phyloP scores from a whole-genome alignment of 352 stramenopile genomes.

The Pseudoperonospora humuli region DNA sequence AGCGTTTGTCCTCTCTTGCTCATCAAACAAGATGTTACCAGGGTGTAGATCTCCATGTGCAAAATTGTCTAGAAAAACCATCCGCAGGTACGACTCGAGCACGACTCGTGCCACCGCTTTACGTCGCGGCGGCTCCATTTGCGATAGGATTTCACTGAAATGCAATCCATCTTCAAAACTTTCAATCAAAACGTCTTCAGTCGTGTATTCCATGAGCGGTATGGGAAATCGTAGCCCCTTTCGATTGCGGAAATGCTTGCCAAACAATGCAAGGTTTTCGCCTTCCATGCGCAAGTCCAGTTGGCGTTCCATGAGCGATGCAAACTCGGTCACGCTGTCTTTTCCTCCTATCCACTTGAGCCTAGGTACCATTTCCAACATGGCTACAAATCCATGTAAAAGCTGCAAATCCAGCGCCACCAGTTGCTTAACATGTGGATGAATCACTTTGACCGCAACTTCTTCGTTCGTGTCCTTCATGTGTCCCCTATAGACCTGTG shows the following conservation, averaged over 20 bases:
- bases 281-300: constrained; percentile 89
- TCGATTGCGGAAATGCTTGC: constrained; percentile 58
- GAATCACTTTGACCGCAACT: constrained; percentile 91
- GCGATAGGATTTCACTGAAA: constrained; percentile 54
- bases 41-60: constrained; percentile 90
- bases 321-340: constrained; percentile 83
- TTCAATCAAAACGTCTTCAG: constrained; percentile 87
- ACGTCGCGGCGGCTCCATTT: constrained; percentile 38
- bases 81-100: constrained; percentile 86
- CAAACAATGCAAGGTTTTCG: constrained; percentile 80
- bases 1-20: constrained; percentile 12
- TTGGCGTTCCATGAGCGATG: constrained; percentile 82
- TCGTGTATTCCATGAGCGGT: constrained; percentile 61
- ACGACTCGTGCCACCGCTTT: constrained; percentile 69
- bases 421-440: constrained; percentile 82
- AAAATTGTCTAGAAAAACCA: constrained; percentile 96
- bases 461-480: constrained; percentile 53
- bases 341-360: constrained; percentile 62
- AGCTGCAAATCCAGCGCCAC: constrained; percentile 87
- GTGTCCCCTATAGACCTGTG: constrained; percentile 89
- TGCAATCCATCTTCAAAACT: constrained; percentile 79
- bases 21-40: constrained; percentile 84
- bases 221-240: constrained; percentile 67
- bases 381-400: constrained; percentile 46
- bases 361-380: constrained; percentile 57